Base-by-base conservation (phyloP, 345 rosid species). In the Limnanthes douglasii region DNA sequence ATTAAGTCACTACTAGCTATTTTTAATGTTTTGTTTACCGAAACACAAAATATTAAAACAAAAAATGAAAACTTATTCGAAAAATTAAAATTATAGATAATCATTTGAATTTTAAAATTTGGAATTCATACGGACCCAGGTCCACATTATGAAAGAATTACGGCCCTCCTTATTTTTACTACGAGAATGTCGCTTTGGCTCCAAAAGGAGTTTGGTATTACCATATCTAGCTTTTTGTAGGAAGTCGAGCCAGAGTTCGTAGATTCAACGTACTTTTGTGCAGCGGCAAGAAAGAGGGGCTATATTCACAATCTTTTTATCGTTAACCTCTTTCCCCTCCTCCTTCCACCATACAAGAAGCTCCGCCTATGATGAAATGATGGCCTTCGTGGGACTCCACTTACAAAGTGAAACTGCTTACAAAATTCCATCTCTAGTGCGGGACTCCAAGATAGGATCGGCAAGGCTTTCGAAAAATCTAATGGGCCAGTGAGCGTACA, bases 201-300 rank as follows among this genome's bases (percentile, higher is more conserved):
- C 97, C 97, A 2, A 79, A 62, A 49, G 97, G 97, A 1, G 95
- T 77, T n/a, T 88, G 97, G 97, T n/a, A n/a, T n/a, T n/a, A 71
- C 71, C 12, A 53, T 53, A 0, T 37, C 51, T 3, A 21, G 50
- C 2, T 37, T 27, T 24, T 27, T 53, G 17, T 31, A 22, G 8
- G 51, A 53, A 2, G 9, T 53, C 4, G 40, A 45, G 25, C 51
- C 51, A 1, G 45, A 53, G 23, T 53, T 53, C 15, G 45, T 37
- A 2, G 58, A 53, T 45, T 53, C 51, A 0, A 7, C 8, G 5
- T 18, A 44, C 13, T 53, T 53, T 23, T 51, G 49, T 51, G 51
- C 51, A 21, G 39, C 45, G 21, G 45, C 45, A 21, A 44, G 58
- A 12, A n/a, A n/a, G n/a, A n/a, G n/a, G n/a, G n/a, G n/a, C n/a